Base-by-base conservation (phyloP, 164 flowering plant genomes). In the Macadamia integrifolia region DNA sequence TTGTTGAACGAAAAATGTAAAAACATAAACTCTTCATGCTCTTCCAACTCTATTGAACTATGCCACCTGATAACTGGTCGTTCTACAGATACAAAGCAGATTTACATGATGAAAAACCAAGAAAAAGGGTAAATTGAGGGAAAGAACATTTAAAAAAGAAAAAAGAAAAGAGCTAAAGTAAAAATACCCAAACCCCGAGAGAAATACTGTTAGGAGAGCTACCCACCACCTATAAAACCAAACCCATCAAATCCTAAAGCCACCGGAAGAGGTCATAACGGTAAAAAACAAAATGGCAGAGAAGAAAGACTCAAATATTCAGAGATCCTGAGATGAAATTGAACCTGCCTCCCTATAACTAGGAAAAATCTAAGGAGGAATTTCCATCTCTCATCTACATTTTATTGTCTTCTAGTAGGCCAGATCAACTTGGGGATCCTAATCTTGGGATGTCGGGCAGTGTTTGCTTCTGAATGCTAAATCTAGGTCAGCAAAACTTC, bases 401-500 rank as follows among this genome's bases (percentile, higher is more conserved):
- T 29, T 61, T 61, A 52, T 68, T 68, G 65, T 23, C 35, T 50
- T 48, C 18, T 14, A 61, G 58, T 35, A 62, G 62, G 62, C 15
- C 46, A 60, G 58, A 5, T 11, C 56, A 63, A 43, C 53, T 35
- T 52, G 28, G 67, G 10, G 11, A 46, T 7, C 50, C 1, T 17
- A 14, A 17, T 29, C 71, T 32, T 57, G 63, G 60, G 35, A 46
- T 44, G 32, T 57, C 31, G 18, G n/a, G 64, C 55, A 29, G 50
- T 48, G 17, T 9, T 69, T 61, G 28, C 48, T 65, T 44, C 63
- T 60, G 58, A 61, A 53, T 60, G 55, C 43, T 29, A 60, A 44
- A 57, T 42, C 48, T 59, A 64, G 60, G 53, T 59, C 64, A 57
- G 68, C 57, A 58, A 69, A 70, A 72, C 73, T 69, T 61, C 61